These are phyloP conservation scores for Tylopilus sp. DNA, from an alignment of 1,284 basidiomycete species.

Conservation along the genomic window DNA sequence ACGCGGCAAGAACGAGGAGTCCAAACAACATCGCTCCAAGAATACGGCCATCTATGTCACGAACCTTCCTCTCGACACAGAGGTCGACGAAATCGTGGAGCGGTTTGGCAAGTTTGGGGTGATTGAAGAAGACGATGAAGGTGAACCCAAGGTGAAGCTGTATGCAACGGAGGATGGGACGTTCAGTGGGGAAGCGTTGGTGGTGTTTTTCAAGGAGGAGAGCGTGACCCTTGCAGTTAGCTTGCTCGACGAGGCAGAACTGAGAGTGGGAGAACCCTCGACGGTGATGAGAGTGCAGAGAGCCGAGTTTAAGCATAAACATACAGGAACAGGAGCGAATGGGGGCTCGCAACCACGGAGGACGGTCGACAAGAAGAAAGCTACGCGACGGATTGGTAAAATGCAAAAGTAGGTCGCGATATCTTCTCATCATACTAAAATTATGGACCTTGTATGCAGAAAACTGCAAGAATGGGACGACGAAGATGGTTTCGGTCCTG, in stretches of 20 bases:
- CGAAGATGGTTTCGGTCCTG: constrained; percentile 79
- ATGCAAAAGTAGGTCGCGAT: constrained; percentile 77
- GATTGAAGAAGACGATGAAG: constrained; percentile 87
- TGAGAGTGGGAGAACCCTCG: constrained; percentile 76
- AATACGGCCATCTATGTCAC: constrained; percentile 95
- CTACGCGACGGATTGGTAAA: constrained; percentile 77
- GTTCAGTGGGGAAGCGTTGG: constrained; percentile 93
- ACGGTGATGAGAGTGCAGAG: constrained; percentile 80
- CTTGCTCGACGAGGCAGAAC: constrained; percentile 89
- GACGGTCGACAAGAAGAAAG: constrained; percentile 78
- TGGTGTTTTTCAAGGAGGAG: constrained; percentile 98
- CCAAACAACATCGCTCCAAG: constrained; percentile 60
- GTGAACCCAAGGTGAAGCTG: constrained; percentile 88
- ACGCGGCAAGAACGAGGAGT: constrained; percentile 57
- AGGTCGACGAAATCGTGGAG: constrained; percentile 70
- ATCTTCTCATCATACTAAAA: not conserved
- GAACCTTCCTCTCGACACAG: constrained; percentile 78
- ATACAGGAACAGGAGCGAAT: constrained; percentile 32
- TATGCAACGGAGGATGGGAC: constrained; percentile 87
- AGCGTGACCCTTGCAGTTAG: constrained; percentile 85
- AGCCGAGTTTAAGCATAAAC: constrained; percentile 82
- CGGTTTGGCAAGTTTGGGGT: constrained; percentile 91
- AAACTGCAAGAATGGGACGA: constrained; percentile 87
- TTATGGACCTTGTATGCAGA: constrained; percentile 38
- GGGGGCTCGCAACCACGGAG: constrained; percentile 52